Percentiles rank a stretch among this genome's conserved stretches.
Conservation (phyloP, 1,284 basidiomycete genomes). For the Ceratobasidium sp. region DNA sequence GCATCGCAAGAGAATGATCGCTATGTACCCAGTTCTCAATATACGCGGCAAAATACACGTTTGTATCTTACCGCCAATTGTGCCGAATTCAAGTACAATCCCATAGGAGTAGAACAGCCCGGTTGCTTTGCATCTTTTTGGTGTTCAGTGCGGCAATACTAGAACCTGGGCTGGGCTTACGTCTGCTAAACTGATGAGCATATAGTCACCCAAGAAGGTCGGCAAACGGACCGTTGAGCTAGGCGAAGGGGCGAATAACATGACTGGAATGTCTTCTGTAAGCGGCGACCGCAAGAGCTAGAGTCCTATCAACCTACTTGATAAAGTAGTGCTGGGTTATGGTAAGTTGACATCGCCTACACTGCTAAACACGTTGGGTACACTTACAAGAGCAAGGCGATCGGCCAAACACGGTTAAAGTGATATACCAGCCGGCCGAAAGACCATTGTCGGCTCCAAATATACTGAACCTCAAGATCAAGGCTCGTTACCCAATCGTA, state of each 20-base stretch:
- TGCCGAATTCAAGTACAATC: not conserved
- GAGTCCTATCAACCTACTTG: too few species aligned
- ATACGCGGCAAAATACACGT: not conserved
- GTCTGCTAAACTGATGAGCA: not conserved
- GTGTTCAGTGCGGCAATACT: too few species aligned
- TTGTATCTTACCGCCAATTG: not conserved
- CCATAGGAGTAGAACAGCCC: not conserved
- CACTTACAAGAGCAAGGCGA: not conserved
- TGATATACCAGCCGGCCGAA: not conserved
- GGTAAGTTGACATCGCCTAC: too few species aligned
- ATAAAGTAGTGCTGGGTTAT: too few species aligned
- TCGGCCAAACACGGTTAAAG: not conserved
- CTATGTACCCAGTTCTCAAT: not conserved
- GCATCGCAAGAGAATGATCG: not conserved
- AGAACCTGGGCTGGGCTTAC: not conserved
- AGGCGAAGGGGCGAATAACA: not conserved
- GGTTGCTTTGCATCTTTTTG: not conserved
- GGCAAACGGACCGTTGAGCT: not conserved
- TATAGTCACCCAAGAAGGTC: not conserved
- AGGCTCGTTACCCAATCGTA: not conserved
- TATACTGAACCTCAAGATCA: not conserved
- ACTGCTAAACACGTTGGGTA: too few species aligned
- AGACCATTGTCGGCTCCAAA: not conserved
- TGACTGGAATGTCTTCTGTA: not conserved
- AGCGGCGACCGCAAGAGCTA: not conserved